Conservation (phyloP, 1,139 yeast genomes). For the Yamadazyma conglobata region DNA sequence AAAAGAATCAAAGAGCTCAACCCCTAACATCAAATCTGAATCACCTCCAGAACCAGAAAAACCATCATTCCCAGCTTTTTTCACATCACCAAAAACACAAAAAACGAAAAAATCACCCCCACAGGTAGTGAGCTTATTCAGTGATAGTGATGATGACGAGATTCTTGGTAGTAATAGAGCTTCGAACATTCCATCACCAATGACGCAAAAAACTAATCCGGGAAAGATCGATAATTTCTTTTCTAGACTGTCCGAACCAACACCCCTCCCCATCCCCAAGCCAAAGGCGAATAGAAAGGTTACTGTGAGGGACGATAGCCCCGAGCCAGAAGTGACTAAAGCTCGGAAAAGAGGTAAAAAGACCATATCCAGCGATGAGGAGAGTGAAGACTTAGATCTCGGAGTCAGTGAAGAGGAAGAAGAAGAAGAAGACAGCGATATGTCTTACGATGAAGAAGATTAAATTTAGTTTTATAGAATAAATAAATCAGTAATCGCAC, state of each 20-base stretch:
- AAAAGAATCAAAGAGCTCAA: slow-evolving; percentile 1
- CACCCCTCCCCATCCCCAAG: slow-evolving; percentile 7
- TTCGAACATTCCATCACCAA: slow-evolving; percentile 8
- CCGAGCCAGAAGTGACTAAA: slow-evolving; percentile 6
- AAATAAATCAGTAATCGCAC: neutral
- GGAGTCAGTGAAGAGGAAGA: slow-evolving; percentile 6
- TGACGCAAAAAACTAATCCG: slow-evolving; percentile 8
- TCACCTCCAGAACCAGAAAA: slow-evolving; percentile 7
- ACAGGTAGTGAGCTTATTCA: slow-evolving; percentile 18
- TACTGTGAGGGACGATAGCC: slow-evolving; percentile 5
- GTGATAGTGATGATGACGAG: slow-evolving; percentile 37
- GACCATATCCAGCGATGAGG: slow-evolving; percentile 5
- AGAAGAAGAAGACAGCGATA: slow-evolving; percentile 6
- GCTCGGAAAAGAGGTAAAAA: slow-evolving; percentile 6
- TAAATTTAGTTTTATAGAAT: too few relatives aligned
- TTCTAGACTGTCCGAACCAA: slow-evolving; percentile 4
- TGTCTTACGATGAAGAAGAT: slow-evolving; percentile 9
- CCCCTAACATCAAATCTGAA: slow-evolving; percentile 1
- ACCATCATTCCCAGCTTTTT: slow-evolving; percentile 12
- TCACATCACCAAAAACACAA: slow-evolving; percentile 11
- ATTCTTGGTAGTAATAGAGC: slow-evolving; percentile 16
- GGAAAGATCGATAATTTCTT: slow-evolving; percentile 2
- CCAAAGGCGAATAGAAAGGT: slow-evolving; percentile 1
- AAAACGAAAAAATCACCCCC: slow-evolving; percentile 8
- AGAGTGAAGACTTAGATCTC: slow-evolving; percentile 3